phyloP scores from a whole-genome alignment of 768 basidiomycete genomes.

The Russula dissimulans region DNA sequence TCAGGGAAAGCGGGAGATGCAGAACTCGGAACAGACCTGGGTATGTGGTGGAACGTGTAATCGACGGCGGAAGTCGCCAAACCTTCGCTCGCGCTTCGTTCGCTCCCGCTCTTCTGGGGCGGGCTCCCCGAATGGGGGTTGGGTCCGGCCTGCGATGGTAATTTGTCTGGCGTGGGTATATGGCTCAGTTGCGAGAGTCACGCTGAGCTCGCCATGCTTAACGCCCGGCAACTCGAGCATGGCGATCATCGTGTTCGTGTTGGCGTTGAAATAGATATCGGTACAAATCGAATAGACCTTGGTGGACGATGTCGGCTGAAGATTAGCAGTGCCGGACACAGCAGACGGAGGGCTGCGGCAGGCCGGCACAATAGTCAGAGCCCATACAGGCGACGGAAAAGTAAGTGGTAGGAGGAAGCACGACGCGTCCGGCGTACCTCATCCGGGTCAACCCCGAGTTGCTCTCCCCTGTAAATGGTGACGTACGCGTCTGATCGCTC shows the following conservation, averaged over 20 bases:
- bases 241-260: slow-evolving; percentile 43
- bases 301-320: background rate
- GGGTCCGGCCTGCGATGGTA: slow-evolving; percentile 40
- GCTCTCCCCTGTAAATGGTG: slow-evolving; percentile 6
- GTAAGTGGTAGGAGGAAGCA: background rate
- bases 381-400: background rate
- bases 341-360: slow-evolving; percentile 10
- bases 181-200: slow-evolving; percentile 50
- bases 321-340: background rate
- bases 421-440: slow-evolving; percentile 13
- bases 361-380: slow-evolving; percentile 6
- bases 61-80: slow-evolving; percentile 40
- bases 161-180: slow-evolving; percentile 58
- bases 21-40: slow-evolving; percentile 35
- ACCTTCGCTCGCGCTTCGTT: slow-evolving; percentile 45
- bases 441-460: slow-evolving; percentile 14
- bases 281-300: slow-evolving; percentile 41
- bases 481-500: slow-evolving; percentile 12
- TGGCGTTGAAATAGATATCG: slow-evolving; percentile 50
- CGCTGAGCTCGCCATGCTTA: slow-evolving; percentile 44
- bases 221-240: slow-evolving; percentile 66
- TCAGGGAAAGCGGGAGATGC: slow-evolving; percentile 17
- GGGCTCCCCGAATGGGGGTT: slow-evolving; percentile 32
- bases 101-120: slow-evolving; percentile 19
- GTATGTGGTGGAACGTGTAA: slow-evolving; percentile 48